These are phyloP conservation scores for Naegleria gruberi DNA, from an alignment of 208 protist genomes.

Conservation along the genomic window DNA sequence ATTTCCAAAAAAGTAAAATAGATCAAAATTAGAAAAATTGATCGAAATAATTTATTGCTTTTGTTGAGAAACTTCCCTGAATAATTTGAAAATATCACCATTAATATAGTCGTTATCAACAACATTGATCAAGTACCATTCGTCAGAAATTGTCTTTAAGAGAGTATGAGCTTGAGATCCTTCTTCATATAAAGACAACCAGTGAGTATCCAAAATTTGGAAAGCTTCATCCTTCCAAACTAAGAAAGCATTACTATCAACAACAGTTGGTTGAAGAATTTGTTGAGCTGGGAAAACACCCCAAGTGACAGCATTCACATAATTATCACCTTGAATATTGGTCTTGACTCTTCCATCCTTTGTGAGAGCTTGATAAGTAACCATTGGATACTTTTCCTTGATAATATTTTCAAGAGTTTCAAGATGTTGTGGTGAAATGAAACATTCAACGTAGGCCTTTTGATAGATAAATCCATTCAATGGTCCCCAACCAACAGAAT, in stretches of 20 bases:
- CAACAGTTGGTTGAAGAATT: constrained; percentile 59
- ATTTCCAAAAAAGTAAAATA: too few relatives aligned
- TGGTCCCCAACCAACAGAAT: constrained; percentile 48
- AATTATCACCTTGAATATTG: neutral
- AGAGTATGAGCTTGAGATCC: neutral
- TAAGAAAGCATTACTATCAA: constrained; percentile 51
- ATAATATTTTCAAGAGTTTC: constrained; percentile 44
- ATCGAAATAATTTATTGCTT: neutral
- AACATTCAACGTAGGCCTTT: constrained; percentile 59
- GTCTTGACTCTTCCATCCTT: neutral
- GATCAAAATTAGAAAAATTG: neutral
- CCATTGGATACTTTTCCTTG: constrained; percentile 35
- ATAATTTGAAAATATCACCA: constrained; percentile 2
- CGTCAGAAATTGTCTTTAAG: constrained; percentile 41
- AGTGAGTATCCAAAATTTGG: constrained; percentile 42
- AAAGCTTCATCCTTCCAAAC: constrained; percentile 57
- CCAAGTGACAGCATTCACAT: constrained; percentile 57
- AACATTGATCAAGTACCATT: constrained; percentile 48
- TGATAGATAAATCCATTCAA: constrained; percentile 54
- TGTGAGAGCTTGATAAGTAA: neutral
- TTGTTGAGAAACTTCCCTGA: neutral
- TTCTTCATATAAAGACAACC: constrained; percentile 17
- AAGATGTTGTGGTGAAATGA: constrained; percentile 42
- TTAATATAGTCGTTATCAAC: constrained; percentile 49
- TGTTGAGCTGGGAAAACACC: constrained; percentile 54